Evolutionary conservation across 2,329 filamentous ascomycete species (phyloP).

Genomic region (Neopestalotiopsis clavispora): DNA sequence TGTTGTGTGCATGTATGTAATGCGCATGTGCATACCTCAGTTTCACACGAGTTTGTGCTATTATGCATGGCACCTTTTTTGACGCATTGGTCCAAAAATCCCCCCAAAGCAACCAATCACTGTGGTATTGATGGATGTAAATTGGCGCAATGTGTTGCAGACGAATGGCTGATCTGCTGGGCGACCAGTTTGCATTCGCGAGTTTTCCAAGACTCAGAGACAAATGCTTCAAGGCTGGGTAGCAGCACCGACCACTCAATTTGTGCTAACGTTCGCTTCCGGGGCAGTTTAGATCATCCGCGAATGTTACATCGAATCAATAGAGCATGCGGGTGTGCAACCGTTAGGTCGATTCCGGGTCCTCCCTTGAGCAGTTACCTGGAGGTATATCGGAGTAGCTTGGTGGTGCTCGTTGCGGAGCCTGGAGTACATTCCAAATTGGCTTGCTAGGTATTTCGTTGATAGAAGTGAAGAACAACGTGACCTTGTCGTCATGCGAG

Average conservation of each 20-base stretch:
- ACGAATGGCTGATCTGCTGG: neutral
- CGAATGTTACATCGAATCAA: neutral
- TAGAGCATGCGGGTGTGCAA: neutral
- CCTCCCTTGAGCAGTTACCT: neutral
- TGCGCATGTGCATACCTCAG: too few relatives aligned
- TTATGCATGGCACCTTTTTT: too few relatives aligned
- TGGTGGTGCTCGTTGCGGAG: neutral
- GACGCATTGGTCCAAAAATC: too few relatives aligned
- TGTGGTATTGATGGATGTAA: neutral
- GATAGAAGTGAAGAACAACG: neutral
- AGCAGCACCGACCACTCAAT: neutral
- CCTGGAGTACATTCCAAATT: neutral
- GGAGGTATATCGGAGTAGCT: neutral
- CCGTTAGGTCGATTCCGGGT: neutral
- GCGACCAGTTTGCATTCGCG: neutral
- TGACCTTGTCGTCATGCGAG: slow-evolving; percentile 11
- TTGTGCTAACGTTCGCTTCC: neutral
- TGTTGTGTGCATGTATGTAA: too few relatives aligned
- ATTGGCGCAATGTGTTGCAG: neutral
- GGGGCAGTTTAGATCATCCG: neutral
- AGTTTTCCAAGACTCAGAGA: neutral
- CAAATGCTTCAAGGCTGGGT: neutral
- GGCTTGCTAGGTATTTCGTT: neutral
- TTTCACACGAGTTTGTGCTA: too few relatives aligned
- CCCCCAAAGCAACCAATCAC: too few relatives aligned